A percentile compares a stretch with the other conserved stretches of the same genome.
Evolutionary conservation across 495 filamentous ascomycete genomes (phyloP).

Genomic region (Cairneyella variabilis): DNA sequence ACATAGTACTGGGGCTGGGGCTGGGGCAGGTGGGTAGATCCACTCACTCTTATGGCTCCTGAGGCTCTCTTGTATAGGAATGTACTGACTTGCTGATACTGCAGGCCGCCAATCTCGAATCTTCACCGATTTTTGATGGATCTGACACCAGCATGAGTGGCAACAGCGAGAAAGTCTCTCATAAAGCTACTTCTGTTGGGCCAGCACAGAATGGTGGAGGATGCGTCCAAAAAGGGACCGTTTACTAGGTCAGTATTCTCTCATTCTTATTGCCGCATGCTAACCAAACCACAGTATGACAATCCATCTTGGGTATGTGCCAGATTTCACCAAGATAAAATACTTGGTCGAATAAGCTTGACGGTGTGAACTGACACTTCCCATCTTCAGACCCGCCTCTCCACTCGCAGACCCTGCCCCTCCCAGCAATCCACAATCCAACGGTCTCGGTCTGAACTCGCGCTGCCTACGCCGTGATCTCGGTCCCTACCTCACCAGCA

Average conservation of each 20-base stretch:
- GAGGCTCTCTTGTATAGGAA: too few relatives aligned
- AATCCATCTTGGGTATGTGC: conserved; percentile 48
- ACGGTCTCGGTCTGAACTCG: conserved; percentile 52
- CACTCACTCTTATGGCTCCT: too few relatives aligned
- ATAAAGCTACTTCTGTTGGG: conserved; percentile 4
- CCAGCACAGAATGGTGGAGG: conserved; percentile 56
- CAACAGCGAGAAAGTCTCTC: conserved; percentile 50
- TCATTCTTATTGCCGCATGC: background rate
- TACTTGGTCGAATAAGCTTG: background rate
- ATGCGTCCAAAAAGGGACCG: conserved; percentile 58
- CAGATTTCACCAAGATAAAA: background rate
- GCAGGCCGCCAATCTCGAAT: conserved; percentile 32
- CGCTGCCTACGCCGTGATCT: conserved; percentile 69
- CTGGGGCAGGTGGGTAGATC: conserved; percentile 53
- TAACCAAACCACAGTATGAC: conserved; percentile 31
- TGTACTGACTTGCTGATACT: background rate
- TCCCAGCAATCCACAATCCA: conserved; percentile 30
- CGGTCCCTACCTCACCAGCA: conserved; percentile 33
- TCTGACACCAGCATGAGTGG: conserved; percentile 56
- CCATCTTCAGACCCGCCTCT: conserved; percentile 14
- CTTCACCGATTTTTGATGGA: conserved; percentile 63
- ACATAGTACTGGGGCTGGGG: conserved; percentile 29
- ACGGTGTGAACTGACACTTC: background rate
- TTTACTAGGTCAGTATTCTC: conserved; percentile 26
- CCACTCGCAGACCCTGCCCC: conserved; percentile 34